Conservation (phyloP, 129 eudicot species). For the Tagetes patula region DNA sequence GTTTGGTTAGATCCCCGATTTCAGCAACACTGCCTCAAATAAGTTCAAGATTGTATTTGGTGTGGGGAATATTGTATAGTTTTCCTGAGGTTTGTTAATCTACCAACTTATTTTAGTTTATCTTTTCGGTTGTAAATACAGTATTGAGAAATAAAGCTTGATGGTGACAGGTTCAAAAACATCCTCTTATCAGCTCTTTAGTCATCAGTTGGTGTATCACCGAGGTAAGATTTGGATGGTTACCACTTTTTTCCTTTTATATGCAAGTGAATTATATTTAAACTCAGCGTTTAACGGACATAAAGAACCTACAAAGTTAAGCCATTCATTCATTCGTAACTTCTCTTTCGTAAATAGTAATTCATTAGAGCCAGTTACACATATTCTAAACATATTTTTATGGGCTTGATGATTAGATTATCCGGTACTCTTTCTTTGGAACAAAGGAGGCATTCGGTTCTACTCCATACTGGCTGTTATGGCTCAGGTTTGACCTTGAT, state of each 20-base stretch:
- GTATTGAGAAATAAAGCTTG: constrained; percentile 10
- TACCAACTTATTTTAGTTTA: not conserved
- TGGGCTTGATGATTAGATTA: constrained; percentile 42
- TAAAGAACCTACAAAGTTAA: not conserved
- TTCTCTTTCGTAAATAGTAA: not conserved
- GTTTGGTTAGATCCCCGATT: constrained; percentile 91
- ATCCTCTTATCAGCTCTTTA: constrained; percentile 70
- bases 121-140: not conserved
- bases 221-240: constrained; percentile 50
- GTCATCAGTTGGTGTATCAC: constrained; percentile 93
- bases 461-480: constrained; percentile 79
- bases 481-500: constrained; percentile 69
- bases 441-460: constrained; percentile 81
- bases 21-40: constrained; percentile 93
- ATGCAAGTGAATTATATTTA: not conserved
- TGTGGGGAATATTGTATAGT: constrained; percentile 89
- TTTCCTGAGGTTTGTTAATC: constrained; percentile 66
- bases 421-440: constrained; percentile 94
- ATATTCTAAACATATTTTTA: not conserved
- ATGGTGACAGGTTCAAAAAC: constrained; percentile 60
- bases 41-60: constrained; percentile 72
- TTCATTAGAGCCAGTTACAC: not conserved
- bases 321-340: not conserved
- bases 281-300: not conserved
- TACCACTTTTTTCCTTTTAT: not conserved